Base-by-base conservation (phyloP, 2,329 filamentous ascomycete species). In the Colletotrichum somersetense region DNA sequence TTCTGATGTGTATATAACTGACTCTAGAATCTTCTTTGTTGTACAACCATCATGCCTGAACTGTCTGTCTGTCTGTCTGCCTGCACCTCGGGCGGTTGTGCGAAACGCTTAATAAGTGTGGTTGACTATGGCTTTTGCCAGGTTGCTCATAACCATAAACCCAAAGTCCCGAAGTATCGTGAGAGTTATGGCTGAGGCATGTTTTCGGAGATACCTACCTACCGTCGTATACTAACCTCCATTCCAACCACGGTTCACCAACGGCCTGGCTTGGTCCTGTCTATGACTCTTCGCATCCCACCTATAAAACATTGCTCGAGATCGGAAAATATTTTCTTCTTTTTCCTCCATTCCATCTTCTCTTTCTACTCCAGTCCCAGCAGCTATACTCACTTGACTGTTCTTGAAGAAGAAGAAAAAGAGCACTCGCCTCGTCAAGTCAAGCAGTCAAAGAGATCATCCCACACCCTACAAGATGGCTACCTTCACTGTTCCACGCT, bases 1-100 rank as follows among this genome's bases (percentile, higher is more conserved):
- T 30, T 35, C 68, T 42, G 66, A 53, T 59, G 57, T 76, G 68
- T 74, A 74, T 59, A 79, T 75, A 75, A 68, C 68, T 66, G 57
- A 72, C 70, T 61, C 66, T 72, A 70, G 70, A 72, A 67, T 70
- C 70, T 38, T 72, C 50, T 56, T 64, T 64, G 33, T 62, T 74
- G 73, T 74, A 74, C 71, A 72, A 74, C 72, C 66, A 65, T 65
- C 42, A 53, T 50, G 70, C 46, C 61, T 65, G 55, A 67, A 50
- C 18, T 33, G 33, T 59, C 38, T 26, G 12, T n/a, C 50, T 64
- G 26, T 26, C 18, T 33, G 33, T 59, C 38, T 26, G 12, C 26
- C 50, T 64, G 50, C 23, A 23, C 38, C 26, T 42, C 7, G 1
- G 16, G 50, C 33, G 62, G 48, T 16, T 23, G 48, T 42, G 38